Percentiles rank a stretch among this genome's conserved stretches.
Evolutionary conservation across 768 basidiomycete genomes (phyloP).

Genomic region (Lyophyllum decastes): DNA sequence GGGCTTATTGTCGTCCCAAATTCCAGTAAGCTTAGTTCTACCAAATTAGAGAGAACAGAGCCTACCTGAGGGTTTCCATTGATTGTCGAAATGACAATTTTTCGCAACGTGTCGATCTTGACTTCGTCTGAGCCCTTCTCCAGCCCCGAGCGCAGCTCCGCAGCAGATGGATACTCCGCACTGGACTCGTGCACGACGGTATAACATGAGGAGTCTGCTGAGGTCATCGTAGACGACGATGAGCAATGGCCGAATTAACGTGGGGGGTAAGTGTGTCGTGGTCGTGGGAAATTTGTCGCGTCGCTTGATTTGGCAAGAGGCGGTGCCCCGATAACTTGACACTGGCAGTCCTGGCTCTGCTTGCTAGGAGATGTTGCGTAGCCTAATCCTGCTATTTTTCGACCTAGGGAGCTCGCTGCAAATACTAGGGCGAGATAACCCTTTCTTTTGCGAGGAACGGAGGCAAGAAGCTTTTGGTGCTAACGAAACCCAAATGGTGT

Average conservation of each 20-base stretch:
- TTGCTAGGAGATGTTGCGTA: too few species aligned
- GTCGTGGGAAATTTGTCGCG: constrained; percentile 18
- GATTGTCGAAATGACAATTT: constrained; percentile 90
- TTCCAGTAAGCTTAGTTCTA: background rate
- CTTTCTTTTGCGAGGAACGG: too few species aligned
- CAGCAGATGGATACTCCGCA: constrained; percentile 73
- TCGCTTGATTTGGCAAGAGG: background rate
- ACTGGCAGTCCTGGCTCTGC: too few species aligned
- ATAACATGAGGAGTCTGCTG: constrained; percentile 69
- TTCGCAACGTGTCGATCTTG: constrained; percentile 94
- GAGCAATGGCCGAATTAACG: constrained; percentile 14
- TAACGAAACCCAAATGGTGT: too few species aligned
- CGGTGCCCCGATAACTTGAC: too few species aligned
- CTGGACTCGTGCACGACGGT: constrained; percentile 77
- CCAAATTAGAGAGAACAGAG: background rate
- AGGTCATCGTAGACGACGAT: constrained; percentile 25
- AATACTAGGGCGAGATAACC: too few species aligned
- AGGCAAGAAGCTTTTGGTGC: too few species aligned
- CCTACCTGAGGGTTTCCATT: constrained; percentile 92
- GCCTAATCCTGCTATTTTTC: too few species aligned
- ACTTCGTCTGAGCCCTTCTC: constrained; percentile 97
- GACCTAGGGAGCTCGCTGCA: too few species aligned
- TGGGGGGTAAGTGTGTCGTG: constrained; percentile 8
- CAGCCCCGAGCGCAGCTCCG: constrained; percentile 78
- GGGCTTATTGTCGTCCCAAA: constrained; percentile 52